phyloP scores from a whole-genome alignment of 1,284 basidiomycete genomes.

The Moniliella sp. region DNA sequence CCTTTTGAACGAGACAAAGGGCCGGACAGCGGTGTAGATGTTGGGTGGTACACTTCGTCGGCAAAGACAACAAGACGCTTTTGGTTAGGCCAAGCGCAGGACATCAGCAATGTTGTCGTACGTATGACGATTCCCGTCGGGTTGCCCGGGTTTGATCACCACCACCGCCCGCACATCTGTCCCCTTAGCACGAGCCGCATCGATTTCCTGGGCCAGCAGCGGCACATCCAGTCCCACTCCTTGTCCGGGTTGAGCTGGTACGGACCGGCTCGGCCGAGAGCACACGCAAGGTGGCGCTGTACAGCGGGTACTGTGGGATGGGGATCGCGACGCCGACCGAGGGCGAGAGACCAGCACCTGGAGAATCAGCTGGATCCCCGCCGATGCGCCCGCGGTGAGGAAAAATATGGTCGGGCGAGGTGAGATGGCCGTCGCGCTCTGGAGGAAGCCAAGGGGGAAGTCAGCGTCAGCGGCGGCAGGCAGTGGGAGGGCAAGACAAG shows the following conservation, averaged over 20 bases:
- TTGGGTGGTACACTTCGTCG: conserved; percentile 32
- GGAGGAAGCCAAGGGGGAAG: no score
- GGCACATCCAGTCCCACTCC: conserved; percentile 65
- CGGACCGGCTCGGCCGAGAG: conserved; percentile 54
- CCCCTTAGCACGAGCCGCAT: conserved; percentile 48
- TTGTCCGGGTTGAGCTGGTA: conserved; percentile 68
- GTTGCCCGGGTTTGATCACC: conserved; percentile 32
- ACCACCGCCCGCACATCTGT: conserved; percentile 22
- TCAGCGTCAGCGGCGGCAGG: no score
- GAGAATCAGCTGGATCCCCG: conserved; percentile 70
- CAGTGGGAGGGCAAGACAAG: no score
- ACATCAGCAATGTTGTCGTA: conserved; percentile 21
- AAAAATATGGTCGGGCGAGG: conserved; percentile 76
- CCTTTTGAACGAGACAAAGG: conserved; percentile 31
- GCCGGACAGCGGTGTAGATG: conserved; percentile 22
- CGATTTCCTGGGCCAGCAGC: conserved; percentile 49
- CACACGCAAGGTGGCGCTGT: conserved; percentile 78
- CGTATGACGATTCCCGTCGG: conserved; percentile 22
- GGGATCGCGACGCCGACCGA: conserved; percentile 68
- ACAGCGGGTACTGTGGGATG: conserved; percentile 91
- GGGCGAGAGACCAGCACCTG: conserved; percentile 49
- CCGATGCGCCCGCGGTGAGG: conserved; percentile 77
- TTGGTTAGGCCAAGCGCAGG: conserved; percentile 20
- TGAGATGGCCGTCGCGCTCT: no score
- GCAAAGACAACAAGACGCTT: conserved; percentile 24